These are phyloP conservation scores for Tricharina praecox DNA, from an alignment of 495 filamentous ascomycete species.

Conservation along the genomic window DNA sequence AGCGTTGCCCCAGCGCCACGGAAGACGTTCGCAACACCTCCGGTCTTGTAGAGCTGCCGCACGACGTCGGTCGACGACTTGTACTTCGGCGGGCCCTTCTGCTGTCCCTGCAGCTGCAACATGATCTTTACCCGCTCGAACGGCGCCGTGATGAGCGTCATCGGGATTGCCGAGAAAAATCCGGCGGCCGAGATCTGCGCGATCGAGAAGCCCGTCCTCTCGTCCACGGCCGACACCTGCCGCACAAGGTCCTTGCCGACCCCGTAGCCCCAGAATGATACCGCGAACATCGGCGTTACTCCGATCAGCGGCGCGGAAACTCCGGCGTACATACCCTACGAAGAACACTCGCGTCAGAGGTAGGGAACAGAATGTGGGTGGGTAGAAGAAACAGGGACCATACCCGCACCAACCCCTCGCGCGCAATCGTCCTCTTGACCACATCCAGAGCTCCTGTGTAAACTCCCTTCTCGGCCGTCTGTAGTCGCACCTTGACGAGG, in stretches of 20 bases:
- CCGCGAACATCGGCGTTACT: slow-evolving; percentile 97
- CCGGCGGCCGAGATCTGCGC: slow-evolving; percentile 80
- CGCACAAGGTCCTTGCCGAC: slow-evolving; percentile 77
- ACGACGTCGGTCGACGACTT: slow-evolving; percentile 82
- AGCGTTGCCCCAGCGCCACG: slow-evolving; percentile 79
- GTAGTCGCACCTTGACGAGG: slow-evolving; percentile 88
- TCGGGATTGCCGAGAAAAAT: slow-evolving; percentile 95
- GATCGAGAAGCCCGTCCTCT: slow-evolving; percentile 47
- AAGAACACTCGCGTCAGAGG: neutral
- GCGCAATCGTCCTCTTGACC: slow-evolving; percentile 66
- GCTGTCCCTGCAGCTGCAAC: slow-evolving; percentile 89
- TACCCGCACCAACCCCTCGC: slow-evolving; percentile 62
- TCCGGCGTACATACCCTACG: slow-evolving; percentile 79
- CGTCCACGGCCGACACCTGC: slow-evolving; percentile 46
- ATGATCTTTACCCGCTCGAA: slow-evolving; percentile 99
- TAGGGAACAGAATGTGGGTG: neutral
- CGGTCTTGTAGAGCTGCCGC: slow-evolving; percentile 79
- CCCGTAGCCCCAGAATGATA: slow-evolving; percentile 98
- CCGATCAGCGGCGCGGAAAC: slow-evolving; percentile 87
- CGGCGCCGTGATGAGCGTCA: slow-evolving; percentile 93
- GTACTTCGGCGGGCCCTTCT: slow-evolving; percentile 85
- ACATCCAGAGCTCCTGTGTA: slow-evolving; percentile 86
- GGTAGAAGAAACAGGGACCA: too few species aligned
- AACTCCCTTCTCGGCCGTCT: slow-evolving; percentile 87
- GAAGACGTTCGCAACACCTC: slow-evolving; percentile 79